Percentiles rank a stretch among this genome's conserved stretches.
Conservation (phyloP, 306 rosid genomes). For the Ormosia emarginata region DNA sequence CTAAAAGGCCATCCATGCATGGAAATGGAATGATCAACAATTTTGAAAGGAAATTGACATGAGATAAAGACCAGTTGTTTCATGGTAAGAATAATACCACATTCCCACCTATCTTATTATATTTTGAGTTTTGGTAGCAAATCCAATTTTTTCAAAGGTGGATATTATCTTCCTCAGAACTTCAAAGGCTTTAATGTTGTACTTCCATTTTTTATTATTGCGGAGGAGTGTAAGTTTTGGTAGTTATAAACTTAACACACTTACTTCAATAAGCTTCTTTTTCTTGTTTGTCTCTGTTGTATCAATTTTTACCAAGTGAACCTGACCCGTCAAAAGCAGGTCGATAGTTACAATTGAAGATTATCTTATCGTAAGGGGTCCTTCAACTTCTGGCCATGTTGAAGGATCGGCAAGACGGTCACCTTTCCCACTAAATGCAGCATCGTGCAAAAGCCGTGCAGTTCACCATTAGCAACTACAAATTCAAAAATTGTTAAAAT, state of each 20-base stretch:
- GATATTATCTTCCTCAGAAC: neutral
- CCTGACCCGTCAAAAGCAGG: neutral
- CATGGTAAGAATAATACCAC: neutral
- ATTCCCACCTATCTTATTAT: neutral
- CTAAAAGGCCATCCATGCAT: conserved; percentile 43
- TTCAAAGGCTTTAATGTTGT: neutral
- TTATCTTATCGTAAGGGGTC: conserved; percentile 70
- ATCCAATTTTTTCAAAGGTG: neutral
- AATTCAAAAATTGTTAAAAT: neutral
- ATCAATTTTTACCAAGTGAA: neutral
- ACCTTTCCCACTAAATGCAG: conserved; percentile 85
- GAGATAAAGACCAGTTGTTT: neutral
- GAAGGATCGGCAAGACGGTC: conserved; percentile 85
- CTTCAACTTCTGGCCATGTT: conserved; percentile 85
- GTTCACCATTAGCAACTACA: conserved; percentile 24
- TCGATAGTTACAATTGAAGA: conserved; percentile 4
- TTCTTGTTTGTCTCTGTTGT: neutral
- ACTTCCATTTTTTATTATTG: neutral
- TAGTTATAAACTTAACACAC: neutral
- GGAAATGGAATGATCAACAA: neutral
- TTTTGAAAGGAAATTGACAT: neutral
- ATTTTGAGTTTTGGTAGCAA: neutral
- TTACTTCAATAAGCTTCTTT: neutral
- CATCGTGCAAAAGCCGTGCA: conserved; percentile 44
- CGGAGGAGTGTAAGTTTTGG: neutral